Evolutionary conservation across 441 rosid species (phyloP).

Genomic region (Populus trichocarpa): DNA sequence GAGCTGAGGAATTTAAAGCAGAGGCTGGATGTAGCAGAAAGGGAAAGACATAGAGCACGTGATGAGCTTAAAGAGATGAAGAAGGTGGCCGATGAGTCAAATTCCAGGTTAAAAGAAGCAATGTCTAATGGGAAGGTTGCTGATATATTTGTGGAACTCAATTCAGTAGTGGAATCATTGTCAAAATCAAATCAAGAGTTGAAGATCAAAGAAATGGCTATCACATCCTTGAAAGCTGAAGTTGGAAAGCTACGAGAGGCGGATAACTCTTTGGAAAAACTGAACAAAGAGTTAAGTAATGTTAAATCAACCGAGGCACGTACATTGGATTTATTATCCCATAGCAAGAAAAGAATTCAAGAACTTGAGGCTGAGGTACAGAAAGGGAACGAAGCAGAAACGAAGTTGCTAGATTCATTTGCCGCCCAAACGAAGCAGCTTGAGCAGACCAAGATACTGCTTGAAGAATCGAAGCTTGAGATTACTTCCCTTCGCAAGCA

Average conservation of each 20-base stretch:
- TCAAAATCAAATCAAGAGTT: slow-evolving; percentile 32
- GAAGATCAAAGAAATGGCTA: slow-evolving; percentile 37
- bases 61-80: slow-evolving; percentile 32
- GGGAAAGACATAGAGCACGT: slow-evolving; percentile 31
- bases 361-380: slow-evolving; percentile 40
- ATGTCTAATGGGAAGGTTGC: slow-evolving; percentile 42
- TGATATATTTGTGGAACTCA: slow-evolving; percentile 48
- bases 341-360: slow-evolving; percentile 28
- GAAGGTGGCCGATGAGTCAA: slow-evolving; percentile 32
- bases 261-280: slow-evolving; percentile 21
- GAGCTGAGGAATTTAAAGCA: slow-evolving; percentile 22
- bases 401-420: slow-evolving; percentile 32
- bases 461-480: slow-evolving; percentile 42
- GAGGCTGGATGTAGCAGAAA: slow-evolving; percentile 22
- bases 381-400: slow-evolving; percentile 28
- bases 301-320: slow-evolving; percentile 22
- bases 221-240: slow-evolving; percentile 34
- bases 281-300: slow-evolving; percentile 22
- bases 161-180: slow-evolving; percentile 33
- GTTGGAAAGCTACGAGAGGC: slow-evolving; percentile 27
- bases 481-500: slow-evolving; percentile 31
- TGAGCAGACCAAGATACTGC: slow-evolving; percentile 38
- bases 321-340: slow-evolving; percentile 22
- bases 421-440: slow-evolving; percentile 34
- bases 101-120: slow-evolving; percentile 24